Conservation (phyloP, 352 stramenopile species). For the Phytophthora multivora region DNA sequence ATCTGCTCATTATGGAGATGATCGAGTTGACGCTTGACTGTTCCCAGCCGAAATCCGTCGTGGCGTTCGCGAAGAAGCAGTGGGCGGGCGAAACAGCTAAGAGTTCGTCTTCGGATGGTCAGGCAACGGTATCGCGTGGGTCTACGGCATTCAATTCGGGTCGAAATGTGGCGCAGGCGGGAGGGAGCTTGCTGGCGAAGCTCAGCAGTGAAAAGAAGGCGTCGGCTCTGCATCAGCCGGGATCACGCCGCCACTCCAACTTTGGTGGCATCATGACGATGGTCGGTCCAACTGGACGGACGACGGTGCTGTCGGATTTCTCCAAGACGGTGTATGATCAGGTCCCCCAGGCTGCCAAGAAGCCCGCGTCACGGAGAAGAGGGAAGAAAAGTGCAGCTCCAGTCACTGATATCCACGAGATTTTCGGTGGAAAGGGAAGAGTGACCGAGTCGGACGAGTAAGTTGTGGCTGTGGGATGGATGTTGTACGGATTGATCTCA, state of each 20-base stretch:
- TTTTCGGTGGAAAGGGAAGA: constrained; percentile 72
- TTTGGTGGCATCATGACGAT: constrained; percentile 89
- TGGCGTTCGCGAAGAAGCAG: constrained; percentile 56
- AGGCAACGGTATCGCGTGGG: background rate
- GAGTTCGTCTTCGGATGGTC: background rate
- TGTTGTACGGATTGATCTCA: background rate
- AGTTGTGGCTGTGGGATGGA: constrained; percentile 9
- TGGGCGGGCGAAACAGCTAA: constrained; percentile 6
- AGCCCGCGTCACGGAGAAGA: constrained; percentile 52
- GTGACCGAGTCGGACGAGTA: constrained; percentile 68
- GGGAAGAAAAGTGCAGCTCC: constrained; percentile 51
- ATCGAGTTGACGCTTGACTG: constrained; percentile 80
- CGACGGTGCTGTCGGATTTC: constrained; percentile 77
- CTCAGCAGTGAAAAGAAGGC: constrained; percentile 66
- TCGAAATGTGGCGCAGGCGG: background rate
- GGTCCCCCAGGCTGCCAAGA: constrained; percentile 73
- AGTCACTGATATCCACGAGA: constrained; percentile 71
- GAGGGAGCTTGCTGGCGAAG: constrained; percentile 46
- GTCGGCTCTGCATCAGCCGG: constrained; percentile 28
- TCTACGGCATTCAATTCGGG: background rate
- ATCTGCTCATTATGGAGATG: constrained; percentile 90
- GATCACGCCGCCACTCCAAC: constrained; percentile 79
- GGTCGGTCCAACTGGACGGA: constrained; percentile 65
- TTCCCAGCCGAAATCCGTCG: constrained; percentile 70
- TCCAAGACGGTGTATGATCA: constrained; percentile 73